phyloP scores from a whole-genome alignment of 169 alveolate species.

The Babesia microti region DNA sequence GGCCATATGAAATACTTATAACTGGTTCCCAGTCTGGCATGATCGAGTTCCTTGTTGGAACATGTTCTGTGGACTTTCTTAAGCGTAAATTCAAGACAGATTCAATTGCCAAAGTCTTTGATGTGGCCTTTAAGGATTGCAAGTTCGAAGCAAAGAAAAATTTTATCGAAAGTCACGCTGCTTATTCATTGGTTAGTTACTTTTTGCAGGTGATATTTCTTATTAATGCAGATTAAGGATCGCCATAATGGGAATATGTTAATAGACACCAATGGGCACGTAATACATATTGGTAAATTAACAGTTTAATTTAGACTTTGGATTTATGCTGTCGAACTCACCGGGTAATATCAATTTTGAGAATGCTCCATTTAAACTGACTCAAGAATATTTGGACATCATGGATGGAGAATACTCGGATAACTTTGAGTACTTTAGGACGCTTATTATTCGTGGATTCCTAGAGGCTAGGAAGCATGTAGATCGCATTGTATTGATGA shows the following conservation, averaged over 20 bases:
- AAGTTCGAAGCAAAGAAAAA: slow-evolving; percentile 66
- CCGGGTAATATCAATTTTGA: slow-evolving; percentile 94
- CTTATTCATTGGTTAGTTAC: slow-evolving; percentile 85
- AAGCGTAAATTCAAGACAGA: slow-evolving; percentile 56
- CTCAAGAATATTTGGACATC: slow-evolving; percentile 85
- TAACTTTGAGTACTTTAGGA: slow-evolving; percentile 76
- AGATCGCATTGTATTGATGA: slow-evolving; percentile 71
- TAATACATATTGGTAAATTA: slow-evolving; percentile 77
- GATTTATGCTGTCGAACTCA: slow-evolving; percentile 86
- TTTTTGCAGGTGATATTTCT: slow-evolving; percentile 86
- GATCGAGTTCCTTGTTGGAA: slow-evolving; percentile 59
- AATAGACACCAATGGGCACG: slow-evolving; percentile 84
- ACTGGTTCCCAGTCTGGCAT: slow-evolving; percentile 89
- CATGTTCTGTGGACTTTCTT: slow-evolving; percentile 61
- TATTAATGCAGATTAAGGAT: too few relatives aligned
- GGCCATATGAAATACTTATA: slow-evolving; percentile 86
- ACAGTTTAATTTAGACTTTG: slow-evolving; percentile 64
- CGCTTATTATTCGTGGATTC: slow-evolving; percentile 70
- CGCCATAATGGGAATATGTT: slow-evolving; percentile 92
- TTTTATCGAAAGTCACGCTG: slow-evolving; percentile 89
- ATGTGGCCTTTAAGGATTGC: slow-evolving; percentile 46
- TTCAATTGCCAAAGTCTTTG: slow-evolving; percentile 53
- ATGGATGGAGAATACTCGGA: slow-evolving; percentile 85
- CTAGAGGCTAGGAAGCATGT: slow-evolving; percentile 77
- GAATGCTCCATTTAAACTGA: slow-evolving; percentile 91